A percentile compares a stretch with the other conserved stretches of the same genome.
Conservation (phyloP, 78 protist species). For the Creolimax fragrantissima region DNA sequence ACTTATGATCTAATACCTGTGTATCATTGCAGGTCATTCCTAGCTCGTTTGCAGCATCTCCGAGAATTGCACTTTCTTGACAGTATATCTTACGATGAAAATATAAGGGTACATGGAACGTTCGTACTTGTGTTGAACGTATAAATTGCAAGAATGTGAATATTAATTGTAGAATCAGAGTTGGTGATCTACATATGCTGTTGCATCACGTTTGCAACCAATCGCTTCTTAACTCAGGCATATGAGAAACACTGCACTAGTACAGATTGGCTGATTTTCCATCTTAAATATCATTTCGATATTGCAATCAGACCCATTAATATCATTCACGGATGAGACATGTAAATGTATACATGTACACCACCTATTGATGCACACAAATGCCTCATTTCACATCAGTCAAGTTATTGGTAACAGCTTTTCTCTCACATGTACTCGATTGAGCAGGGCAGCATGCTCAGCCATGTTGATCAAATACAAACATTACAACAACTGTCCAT, state of each 20-base stretch:
- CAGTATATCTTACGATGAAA: background rate
- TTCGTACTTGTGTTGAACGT: background rate
- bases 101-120: too few species aligned
- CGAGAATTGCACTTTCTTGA: background rate
- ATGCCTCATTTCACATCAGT: background rate
- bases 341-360: background rate
- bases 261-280: background rate
- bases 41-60: background rate
- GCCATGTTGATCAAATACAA: background rate
- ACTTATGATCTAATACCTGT: background rate
- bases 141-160: background rate
- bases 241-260: background rate
- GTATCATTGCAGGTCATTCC: background rate
- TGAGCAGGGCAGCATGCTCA: background rate
- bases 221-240: background rate
- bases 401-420: background rate
- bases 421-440: background rate
- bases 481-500: background rate
- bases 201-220: background rate
- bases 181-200: background rate
- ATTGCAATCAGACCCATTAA: background rate
- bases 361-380: background rate
- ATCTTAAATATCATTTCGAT: too few species aligned
- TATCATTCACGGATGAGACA: background rate
- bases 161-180: background rate